Evolutionary conservation across 192 early-diverging fungal species (phyloP), one percentile per base, ranked within the genome.

Genomic region (Umbelopsis sp.): DNA sequence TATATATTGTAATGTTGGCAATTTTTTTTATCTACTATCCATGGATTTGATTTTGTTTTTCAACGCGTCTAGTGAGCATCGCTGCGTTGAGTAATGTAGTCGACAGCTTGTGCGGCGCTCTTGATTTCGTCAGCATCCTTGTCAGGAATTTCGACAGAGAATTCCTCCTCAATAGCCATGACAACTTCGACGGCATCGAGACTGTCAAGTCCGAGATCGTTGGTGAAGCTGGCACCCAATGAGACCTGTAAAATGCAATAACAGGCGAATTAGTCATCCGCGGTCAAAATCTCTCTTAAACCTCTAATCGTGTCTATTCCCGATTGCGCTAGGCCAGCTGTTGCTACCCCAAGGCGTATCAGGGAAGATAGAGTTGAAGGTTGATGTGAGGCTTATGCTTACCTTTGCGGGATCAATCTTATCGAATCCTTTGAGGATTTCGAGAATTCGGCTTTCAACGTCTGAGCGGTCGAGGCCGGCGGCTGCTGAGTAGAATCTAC

Each of bases 81-180:
- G 30, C 84, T 81, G 58, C 89, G 86, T 72, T 85, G 77, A 66
- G 82, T 69, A 76, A 94, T 90, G 76, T 91, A 92, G 23, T 97
- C 94, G 27, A 96, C 88, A 55, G 98, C 98, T 74, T 97, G 88
- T 67, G 86, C 82, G 27, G 93, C 88, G 53, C 89, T 94, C 78
- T 91, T 85, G 84, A 99, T 98, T 77, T 94, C 90, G 81, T 99
- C 98, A 53, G 96, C 95, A 71, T 95, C 96, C 81, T 94, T 92
- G 75, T 99, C 98, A 64, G 94, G 90, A 76, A 99, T 92, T 84
- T 99, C 98, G 68, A 99, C 90, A 75, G 92, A 95, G 83, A 99
- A 99, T 82, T 99, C 97, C 78, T 99, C 97, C 83, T 99, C 97
- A 71, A 99, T 91, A 67, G 97, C 96, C 96, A 99, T 98, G 65